Evolutionary conservation across 2,329 filamentous ascomycete genomes (phyloP).

Genomic region (Beauveria caledonica): DNA sequence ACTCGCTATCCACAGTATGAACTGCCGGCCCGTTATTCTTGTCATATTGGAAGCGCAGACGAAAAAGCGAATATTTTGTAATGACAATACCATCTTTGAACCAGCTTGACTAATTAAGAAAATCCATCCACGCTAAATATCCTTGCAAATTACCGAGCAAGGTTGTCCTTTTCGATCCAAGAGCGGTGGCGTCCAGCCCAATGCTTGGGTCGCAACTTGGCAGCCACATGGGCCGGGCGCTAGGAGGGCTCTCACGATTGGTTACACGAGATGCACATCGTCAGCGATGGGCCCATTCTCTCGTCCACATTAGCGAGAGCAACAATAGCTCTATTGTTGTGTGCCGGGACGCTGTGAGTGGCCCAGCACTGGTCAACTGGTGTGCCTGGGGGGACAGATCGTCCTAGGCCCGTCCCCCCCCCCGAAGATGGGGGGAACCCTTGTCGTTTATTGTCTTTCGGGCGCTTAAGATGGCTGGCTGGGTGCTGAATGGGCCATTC

Average conservation of each 20-base stretch:
- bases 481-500: not conserved
- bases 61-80: not conserved
- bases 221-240: slow-evolving; percentile 7
- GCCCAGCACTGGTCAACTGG: not conserved
- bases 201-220: not conserved
- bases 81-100: not conserved
- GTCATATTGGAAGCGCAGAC: not conserved
- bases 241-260: slow-evolving; percentile 7
- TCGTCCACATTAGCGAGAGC: not conserved
- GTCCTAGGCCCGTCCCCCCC: not conserved
- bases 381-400: not conserved
- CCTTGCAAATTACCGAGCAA: not conserved
- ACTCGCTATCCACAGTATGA: not conserved
- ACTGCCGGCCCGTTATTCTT: not conserved
- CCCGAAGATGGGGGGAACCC: too few relatives aligned
- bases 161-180: not conserved
- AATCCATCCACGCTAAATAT: not conserved
- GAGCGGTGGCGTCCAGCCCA: not conserved
- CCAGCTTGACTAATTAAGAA: not conserved
- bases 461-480: not conserved
- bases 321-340: not conserved
- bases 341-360: not conserved
- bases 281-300: not conserved
- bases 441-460: not conserved
- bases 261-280: not conserved